Evolutionary conservation across 2,329 filamentous ascomycete genomes (phyloP).

Genomic region (Beauveria pseudobassiana): DNA sequence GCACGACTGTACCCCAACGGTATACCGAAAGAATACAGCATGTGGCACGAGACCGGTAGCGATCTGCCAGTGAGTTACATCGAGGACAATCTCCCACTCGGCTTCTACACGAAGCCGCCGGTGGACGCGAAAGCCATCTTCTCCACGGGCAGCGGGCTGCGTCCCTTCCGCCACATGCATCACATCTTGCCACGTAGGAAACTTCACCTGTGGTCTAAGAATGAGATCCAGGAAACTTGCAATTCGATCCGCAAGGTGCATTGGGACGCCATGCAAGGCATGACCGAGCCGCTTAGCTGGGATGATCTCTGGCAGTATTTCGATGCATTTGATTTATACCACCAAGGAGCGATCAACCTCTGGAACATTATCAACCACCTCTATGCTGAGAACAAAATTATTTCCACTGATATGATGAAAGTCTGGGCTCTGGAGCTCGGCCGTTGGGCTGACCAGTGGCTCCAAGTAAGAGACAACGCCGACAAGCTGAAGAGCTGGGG

Average conservation of each 20-base stretch:
- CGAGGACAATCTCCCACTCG: slow-evolving; percentile 28
- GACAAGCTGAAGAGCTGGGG: slow-evolving; percentile 26
- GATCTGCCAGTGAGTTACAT: slow-evolving; percentile 24
- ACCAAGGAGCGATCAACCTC: slow-evolving; percentile 39
- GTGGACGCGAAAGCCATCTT: slow-evolving; percentile 27
- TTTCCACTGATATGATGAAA: slow-evolving; percentile 21
- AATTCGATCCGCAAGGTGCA: slow-evolving; percentile 31
- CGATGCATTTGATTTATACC: slow-evolving; percentile 40
- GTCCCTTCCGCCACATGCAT: slow-evolving; percentile 22
- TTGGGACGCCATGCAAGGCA: slow-evolving; percentile 28
- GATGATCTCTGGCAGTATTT: slow-evolving; percentile 41
- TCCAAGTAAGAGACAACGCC: slow-evolving; percentile 21
- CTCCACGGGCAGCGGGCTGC: slow-evolving; percentile 28
- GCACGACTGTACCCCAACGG: slow-evolving; percentile 28
- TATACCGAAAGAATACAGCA: slow-evolving; percentile 27
- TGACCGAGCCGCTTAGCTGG: slow-evolving; percentile 26
- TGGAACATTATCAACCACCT: slow-evolving; percentile 38
- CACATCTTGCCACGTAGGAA: slow-evolving; percentile 22
- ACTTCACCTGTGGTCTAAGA: slow-evolving; percentile 30
- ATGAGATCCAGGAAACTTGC: slow-evolving; percentile 31
- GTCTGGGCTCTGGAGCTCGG: slow-evolving; percentile 23
- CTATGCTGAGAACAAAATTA: slow-evolving; percentile 31
- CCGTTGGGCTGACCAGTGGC: slow-evolving; percentile 31
- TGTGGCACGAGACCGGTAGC: slow-evolving; percentile 20
- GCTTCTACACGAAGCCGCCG: slow-evolving; percentile 30